Conservation (phyloP, 2,329 filamentous ascomycete genomes). For the Pleomassaria siparia region DNA sequence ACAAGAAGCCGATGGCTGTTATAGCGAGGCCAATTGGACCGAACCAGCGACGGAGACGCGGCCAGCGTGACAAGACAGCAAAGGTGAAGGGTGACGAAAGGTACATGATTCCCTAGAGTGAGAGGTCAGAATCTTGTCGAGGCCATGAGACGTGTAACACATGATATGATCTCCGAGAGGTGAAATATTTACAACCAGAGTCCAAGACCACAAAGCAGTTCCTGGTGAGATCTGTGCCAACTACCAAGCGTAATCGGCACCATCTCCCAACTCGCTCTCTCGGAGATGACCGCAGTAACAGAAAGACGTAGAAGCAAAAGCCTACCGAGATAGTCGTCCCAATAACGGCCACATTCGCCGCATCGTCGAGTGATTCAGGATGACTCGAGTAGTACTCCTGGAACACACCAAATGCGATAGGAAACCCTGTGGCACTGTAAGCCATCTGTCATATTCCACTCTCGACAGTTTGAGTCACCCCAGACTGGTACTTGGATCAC, state of each 20-base stretch:
- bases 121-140: constrained; percentile 40
- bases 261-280: background rate
- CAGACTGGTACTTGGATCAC: constrained; percentile 56
- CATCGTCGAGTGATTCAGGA: constrained; percentile 16
- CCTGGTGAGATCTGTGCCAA: too few species aligned
- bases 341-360: constrained; percentile 50
- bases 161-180: background rate
- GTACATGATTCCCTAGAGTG: constrained; percentile 56
- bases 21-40: constrained; percentile 39
- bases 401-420: constrained; percentile 67
- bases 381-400: constrained; percentile 33
- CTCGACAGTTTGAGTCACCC: constrained; percentile 24
- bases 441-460: background rate
- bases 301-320: background rate
- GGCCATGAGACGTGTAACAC: background rate
- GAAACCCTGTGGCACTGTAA: constrained; percentile 56
- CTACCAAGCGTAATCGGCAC: too few species aligned
- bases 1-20: constrained; percentile 37
- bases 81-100: constrained; percentile 46
- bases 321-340: constrained; percentile 50
- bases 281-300: background rate
- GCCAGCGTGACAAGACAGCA: constrained; percentile 36
- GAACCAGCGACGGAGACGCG: constrained; percentile 30
- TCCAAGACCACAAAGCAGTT: too few species aligned
- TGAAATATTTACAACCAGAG: too few species aligned